Evolutionary conservation across 2,329 filamentous ascomycete genomes (phyloP).

Genomic region (Talaromyces albobiverticillius): DNA sequence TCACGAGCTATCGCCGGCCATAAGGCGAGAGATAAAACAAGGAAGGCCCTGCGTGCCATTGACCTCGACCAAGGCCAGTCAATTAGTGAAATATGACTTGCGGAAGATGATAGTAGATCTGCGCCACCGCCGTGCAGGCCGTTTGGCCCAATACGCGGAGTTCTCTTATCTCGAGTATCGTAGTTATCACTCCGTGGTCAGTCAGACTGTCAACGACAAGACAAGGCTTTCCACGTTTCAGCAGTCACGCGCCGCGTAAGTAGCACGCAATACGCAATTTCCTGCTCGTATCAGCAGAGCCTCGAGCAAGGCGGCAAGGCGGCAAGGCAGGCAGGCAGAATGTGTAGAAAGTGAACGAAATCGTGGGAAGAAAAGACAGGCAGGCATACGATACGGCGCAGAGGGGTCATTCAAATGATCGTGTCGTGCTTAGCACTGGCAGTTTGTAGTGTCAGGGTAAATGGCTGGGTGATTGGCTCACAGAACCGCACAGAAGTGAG

Average conservation of each 20-base stretch:
- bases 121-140: background rate
- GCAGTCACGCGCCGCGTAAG: slow-evolving; percentile 3
- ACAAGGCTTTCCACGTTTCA: background rate
- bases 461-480: slow-evolving; percentile 35
- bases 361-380: too few relatives aligned
- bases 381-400: too few relatives aligned
- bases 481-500: slow-evolving; percentile 37
- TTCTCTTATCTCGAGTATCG: background rate
- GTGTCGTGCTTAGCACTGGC: too few relatives aligned
- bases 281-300: background rate
- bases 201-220: background rate
- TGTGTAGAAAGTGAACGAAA: too few relatives aligned
- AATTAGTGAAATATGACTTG: background rate
- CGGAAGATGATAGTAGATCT: background rate
- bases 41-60: too few relatives aligned
- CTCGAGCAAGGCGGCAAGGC: background rate
- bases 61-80: background rate
- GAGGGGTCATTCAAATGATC: too few relatives aligned
- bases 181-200: background rate
- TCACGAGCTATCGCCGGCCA: too few relatives aligned
- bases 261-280: background rate
- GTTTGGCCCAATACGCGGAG: background rate
- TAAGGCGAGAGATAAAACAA: too few relatives aligned
- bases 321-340: background rate
- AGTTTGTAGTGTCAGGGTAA: background rate